Evolutionary conservation across 2,329 filamentous ascomycete genomes (phyloP), one percentile per base, ranked within the genome.

Genomic region (Fusarium brevicatenulatum): DNA sequence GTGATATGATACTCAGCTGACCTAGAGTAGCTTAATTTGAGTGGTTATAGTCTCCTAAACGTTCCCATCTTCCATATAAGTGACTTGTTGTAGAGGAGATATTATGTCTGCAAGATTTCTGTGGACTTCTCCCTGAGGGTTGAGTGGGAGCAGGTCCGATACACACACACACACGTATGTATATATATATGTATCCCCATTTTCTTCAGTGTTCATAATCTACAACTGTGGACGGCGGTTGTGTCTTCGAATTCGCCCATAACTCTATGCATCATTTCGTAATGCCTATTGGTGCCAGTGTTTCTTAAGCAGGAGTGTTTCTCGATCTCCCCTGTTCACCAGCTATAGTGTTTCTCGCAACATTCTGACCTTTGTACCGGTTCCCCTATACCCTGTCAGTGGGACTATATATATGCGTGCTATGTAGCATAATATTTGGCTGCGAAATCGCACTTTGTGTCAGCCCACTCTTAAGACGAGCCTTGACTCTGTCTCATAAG

Each of bases 1-100:
- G 47, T 61, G 53, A 63, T 52, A 55, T 61, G 60, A 61, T 55
- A 30, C 60, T 74, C 71, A 63, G 72, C 57, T 64, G 46, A 66
- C 34, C 53, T 66, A 63, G 40, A 54, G 61, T 71, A 73, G 68
- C 70, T 73, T 74, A 69, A 72, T 77, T 59, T 79, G 60, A 71
- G 65, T 72, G 70, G 60, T 71, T 57, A 71, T 72, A 55, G 65
- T 71, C 70, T 66, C 63, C 56, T 47, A 61, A 40, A 21, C 25
- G 46, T 49, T 70, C 34, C 37, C 30, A 36, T 18, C 39, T 44
- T 34, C 25, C 12, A 23, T 63, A 34, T 50, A 19, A 19, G 52
- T 70, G 49, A 59, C 60, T 37, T 66, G 52, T 44, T 37, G 46
- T 55, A 32, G 25, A 52, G n/a, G 30, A 28, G n/a, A 52, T 32